A percentile compares a stretch with the other conserved stretches of the same genome.
Conservation (phyloP, 2,329 filamentous ascomycete genomes). For the Aspergillus flavus region DNA sequence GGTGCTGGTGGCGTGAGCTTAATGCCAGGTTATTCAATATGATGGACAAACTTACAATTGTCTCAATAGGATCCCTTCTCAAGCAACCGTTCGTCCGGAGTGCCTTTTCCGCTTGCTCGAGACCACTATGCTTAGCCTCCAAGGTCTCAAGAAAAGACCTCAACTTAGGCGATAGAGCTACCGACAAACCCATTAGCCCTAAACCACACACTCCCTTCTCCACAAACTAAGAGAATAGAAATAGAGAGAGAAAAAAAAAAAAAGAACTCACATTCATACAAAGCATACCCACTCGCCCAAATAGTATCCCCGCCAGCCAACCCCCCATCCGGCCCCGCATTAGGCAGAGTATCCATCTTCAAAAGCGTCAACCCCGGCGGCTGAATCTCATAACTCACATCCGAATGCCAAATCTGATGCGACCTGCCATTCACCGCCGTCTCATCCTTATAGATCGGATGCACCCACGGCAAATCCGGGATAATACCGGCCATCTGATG, state of each 20-base stretch:
- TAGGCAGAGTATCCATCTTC: conserved; percentile 26
- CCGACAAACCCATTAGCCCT: not conserved
- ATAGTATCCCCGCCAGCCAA: not conserved
- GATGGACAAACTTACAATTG: not conserved
- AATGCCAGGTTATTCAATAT: not conserved
- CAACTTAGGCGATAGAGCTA: not conserved
- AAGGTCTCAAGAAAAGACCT: not conserved
- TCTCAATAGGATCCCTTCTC: not conserved
- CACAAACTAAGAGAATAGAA: not conserved
- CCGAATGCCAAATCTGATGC: conserved; percentile 26
- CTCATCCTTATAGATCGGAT: conserved; percentile 7
- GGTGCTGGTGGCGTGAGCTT: not conserved
- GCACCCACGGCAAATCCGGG: conserved; percentile 13
- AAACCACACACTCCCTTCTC: not conserved
- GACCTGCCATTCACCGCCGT: conserved; percentile 4
- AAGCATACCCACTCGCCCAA: not conserved
- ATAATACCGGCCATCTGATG: conserved; percentile 21
- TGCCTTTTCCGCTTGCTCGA: not conserved
- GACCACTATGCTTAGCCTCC: not conserved
- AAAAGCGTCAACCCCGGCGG: conserved; percentile 33
- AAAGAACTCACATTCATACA: not conserved
- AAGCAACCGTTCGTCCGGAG: not conserved
- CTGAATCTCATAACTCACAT: conserved; percentile 32
- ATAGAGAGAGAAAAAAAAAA: not conserved
- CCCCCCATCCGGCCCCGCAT: conserved; percentile 19